Base-by-base conservation (phyloP, 2,329 filamentous ascomycete genomes). In the Monosporascus ibericus region DNA sequence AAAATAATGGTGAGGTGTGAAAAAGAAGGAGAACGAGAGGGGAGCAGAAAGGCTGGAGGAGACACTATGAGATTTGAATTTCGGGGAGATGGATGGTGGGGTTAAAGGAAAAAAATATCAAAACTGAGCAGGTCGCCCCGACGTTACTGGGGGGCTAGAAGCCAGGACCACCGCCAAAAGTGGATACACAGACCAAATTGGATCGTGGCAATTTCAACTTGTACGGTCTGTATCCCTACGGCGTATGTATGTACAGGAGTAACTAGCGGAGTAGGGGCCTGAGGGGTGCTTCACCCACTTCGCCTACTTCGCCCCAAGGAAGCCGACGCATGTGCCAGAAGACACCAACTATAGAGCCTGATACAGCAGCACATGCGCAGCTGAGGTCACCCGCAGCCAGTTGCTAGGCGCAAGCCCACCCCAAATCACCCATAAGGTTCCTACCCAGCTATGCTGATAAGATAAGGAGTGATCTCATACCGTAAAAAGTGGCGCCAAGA, bases 1-100 rank as follows among this genome's bases (percentile, higher is more conserved):
- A 56, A 52, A 52, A 24, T 49, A 56, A 55, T 57, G 55, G 54
- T 58, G 58, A 61, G 56, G 58, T 50, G 48, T 25, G 49, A 55
- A 59, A 52, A 48, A 40, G 51, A 53, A 48, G 25, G 48, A 53
- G 52, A 54, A 55, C 18, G 14, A 34, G 36, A 39, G 34, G 36
- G 24, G 24, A 30, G 15, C 30, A 46, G 20, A 14, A 30, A n/a
- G 42, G n/a, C 42, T 24, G 42, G 42, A 44, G 20, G 42, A 46
- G 42, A n/a, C 42, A 46, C 42, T 27, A n/a, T 20, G 18, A 46
- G 25, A 25, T 22, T 46, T 46, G 22, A 9, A n/a, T 46, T 22
- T 8, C n/a, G 40, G 25, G n/a, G 22, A 24, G 20, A 2, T 18
- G 22, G 22, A 46, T 46, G 42, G 42, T 46, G 42, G 42, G 42